Evolutionary conservation across 305 asterid species (phyloP).

Genomic region (Fraxinus dipetala): DNA sequence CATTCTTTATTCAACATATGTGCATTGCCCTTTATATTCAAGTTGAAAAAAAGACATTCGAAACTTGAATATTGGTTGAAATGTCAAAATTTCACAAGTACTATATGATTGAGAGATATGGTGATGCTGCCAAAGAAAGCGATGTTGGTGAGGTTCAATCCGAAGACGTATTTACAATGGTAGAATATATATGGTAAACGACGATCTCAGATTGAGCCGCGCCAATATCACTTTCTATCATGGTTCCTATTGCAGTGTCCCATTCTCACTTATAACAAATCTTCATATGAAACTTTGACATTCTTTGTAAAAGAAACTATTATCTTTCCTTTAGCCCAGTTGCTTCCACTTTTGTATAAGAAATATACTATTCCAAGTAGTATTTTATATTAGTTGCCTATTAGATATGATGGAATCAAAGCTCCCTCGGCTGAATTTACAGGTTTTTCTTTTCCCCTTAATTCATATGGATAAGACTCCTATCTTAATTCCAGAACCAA

Average conservation of each 20-base stretch:
- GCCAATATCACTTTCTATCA: slow-evolving; percentile 49
- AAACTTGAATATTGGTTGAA: background rate
- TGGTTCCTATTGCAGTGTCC: background rate
- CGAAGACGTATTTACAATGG: slow-evolving; percentile 56
- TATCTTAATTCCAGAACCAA: background rate
- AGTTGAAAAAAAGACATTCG: background rate
- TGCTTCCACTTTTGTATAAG: background rate
- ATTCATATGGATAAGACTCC: background rate
- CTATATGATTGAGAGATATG: background rate
- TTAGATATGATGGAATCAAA: background rate
- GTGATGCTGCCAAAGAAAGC: slow-evolving; percentile 32
- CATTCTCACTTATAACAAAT: background rate
- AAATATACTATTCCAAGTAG: background rate
- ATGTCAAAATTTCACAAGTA: background rate
- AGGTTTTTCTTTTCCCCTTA: background rate
- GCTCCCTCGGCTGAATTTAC: background rate
- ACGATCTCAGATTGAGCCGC: slow-evolving; percentile 64
- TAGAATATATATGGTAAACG: slow-evolving; percentile 27
- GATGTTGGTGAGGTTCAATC: slow-evolving; percentile 98
- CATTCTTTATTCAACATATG: background rate
- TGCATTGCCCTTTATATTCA: background rate
- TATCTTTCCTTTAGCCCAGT: background rate
- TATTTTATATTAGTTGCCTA: background rate
- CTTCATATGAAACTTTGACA: background rate
- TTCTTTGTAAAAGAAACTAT: background rate